Percentiles rank a stretch among this genome's conserved stretches.
phyloP scores from a whole-genome alignment of 768 basidiomycete species.

The Kwoniella newhampshirensis region DNA sequence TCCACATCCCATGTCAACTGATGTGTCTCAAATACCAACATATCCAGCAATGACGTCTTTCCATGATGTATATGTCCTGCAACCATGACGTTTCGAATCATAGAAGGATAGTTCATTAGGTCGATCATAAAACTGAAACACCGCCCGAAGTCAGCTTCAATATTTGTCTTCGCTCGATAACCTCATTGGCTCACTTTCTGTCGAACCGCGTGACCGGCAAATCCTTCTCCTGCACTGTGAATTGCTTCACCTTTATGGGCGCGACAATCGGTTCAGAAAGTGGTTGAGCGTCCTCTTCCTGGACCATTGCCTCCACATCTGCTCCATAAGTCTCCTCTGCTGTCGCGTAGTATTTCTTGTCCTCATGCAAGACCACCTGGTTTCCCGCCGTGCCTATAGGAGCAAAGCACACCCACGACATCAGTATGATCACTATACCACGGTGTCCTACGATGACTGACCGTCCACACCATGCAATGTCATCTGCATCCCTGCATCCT shows the following conservation, averaged over 20 bases:
- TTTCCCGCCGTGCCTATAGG: conserved; percentile 44
- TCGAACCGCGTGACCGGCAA: conserved; percentile 97
- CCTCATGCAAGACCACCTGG: conserved; percentile 75
- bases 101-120: conserved; percentile 85
- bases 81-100: conserved; percentile 92
- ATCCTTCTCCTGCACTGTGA: conserved; percentile 91
- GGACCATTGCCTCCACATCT: conserved; percentile 93
- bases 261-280: conserved; percentile 92
- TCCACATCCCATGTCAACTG: conserved; percentile 92
- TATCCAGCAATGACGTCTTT: conserved; percentile 94
- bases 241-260: conserved; percentile 90
- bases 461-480: conserved; percentile 48
- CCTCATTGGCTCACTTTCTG: conserved; percentile 68
- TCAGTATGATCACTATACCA: conserved; percentile 2
- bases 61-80: conserved; percentile 98
- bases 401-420: background rate
- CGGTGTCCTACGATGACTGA: conserved; percentile 17
- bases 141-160: background rate
- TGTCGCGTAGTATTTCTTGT: conserved; percentile 96
- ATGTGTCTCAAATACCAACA: conserved; percentile 96
- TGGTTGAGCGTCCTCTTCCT: conserved; percentile 96
- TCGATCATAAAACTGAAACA: conserved; percentile 79
- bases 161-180: background rate
- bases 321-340: conserved; percentile 88
- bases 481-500: conserved; percentile 41